Evolutionary conservation across 108 stramenopile genomes (phyloP), one percentile per base, ranked within the genome.

Genomic region (Nannochloropsis salina): DNA sequence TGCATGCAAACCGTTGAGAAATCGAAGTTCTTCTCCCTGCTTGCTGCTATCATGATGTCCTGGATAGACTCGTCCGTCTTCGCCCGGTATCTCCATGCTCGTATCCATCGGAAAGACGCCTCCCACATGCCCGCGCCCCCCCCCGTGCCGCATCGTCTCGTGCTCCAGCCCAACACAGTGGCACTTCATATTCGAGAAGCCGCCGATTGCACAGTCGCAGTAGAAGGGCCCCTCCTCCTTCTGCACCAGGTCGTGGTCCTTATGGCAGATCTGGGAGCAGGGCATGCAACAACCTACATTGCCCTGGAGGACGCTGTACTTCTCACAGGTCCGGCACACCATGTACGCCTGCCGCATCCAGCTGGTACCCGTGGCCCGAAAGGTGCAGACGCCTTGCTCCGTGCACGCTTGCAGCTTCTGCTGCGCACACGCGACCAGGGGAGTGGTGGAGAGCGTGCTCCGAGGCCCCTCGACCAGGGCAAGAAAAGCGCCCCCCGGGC

Each of bases 151-250:
- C 31, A 31, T 31, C 31, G 31, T 31, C 61, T n/a, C 61, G 20
- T 74, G 61, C n/a, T n/a, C 61, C 61, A n/a, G 61, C 6, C 61
- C 61, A 3, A 74, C 20, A 74, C 61, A 74, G 3, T 15, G 0
- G 61, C 61, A 74, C 8, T 74, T 74, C 61, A 74, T 74, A 74
- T 74, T 74, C n/a, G 61, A 74, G n/a, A 74, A 74, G 20, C 61
- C 61, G 61, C 61, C 61, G 15, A 74, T 74, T 15, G 61, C 61
- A 74, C 61, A 74, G 61, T 74, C 61, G n/a, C 61, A 74, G n/a
- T 74, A 74, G n/a, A 74, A 74, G 15, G 61, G 61, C 2, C 61
- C 61, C 61, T 74, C 61, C 61, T 74, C 61, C 8, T n/a, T 74
- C 61, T n/a, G n/a, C 4, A 74, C 61, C 61, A 74, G n/a, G 15